Evolutionary conservation across 2,329 filamentous ascomycete genomes (phyloP), one percentile per base, ranked within the genome.

Genomic region (Chrysoporthe puriensis): DNA sequence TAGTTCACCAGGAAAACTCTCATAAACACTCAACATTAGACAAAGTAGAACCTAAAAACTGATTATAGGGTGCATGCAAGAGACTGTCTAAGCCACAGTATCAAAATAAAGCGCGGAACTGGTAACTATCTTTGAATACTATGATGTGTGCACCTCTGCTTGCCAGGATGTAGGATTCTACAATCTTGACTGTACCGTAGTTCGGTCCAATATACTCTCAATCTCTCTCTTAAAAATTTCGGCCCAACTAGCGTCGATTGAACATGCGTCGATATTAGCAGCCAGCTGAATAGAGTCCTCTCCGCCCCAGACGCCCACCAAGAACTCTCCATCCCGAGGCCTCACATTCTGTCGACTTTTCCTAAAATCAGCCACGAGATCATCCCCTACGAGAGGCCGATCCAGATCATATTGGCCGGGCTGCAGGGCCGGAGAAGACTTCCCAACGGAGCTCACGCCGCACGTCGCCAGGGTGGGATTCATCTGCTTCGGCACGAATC

Each of bases 381-480:
- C 61, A 2, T 62, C 42, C 4, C 14, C 26, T 3, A 3, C 60
- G 42, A 66, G 40, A 1, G 67, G 36, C 44, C 44, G 65, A 8
- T 21, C 43, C n/a, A 69, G 18, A 36, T 69, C 64, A 56, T 66
- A 50, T 21, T 66, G 67, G 1, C 67, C 67, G 3, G 67, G 60
- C 3, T 16, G 26, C 5, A 26, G 21, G 34, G 9, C 40, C n/a
- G 67, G 63, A 26, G 58, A 50, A 8, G 56, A 50, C 42, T 32
- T 66, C 6, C 67, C 67, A n/a, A 69, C 60, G 4, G 67, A 69
- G 16, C 67, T 69, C 40, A 69, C 67, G 3, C 67, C 67, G 32
- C 67, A 69, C 16, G 67, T 69, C 44, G 67, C 67, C 60, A 69
- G 9, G 56, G 40, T 69, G 2, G 67, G 64, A 21, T 69, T 69